Percentiles rank a stretch among this genome's conserved stretches.
Evolutionary conservation across 352 stramenopile genomes (phyloP).

Genomic region (Chrysophaeum taylorii): DNA sequence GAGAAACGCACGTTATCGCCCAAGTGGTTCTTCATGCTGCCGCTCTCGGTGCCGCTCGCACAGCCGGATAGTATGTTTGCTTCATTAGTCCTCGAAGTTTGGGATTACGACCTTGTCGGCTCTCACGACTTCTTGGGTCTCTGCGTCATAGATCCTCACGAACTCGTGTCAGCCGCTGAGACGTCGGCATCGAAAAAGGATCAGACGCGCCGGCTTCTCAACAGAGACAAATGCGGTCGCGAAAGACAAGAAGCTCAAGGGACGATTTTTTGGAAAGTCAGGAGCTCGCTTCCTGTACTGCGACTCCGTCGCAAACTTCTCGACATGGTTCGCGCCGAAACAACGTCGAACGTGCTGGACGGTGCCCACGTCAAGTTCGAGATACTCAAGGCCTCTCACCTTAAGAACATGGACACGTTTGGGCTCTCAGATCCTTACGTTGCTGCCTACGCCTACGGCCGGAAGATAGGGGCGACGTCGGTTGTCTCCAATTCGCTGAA

Average conservation of each 20-base stretch:
- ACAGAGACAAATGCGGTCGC: neutral
- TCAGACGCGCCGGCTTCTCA: neutral
- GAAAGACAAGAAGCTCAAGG: neutral
- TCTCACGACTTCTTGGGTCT: conserved; percentile 5
- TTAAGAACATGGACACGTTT: neutral
- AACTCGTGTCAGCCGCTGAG: neutral
- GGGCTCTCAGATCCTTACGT: neutral
- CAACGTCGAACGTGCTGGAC: neutral
- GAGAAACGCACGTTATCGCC: conserved; percentile 5
- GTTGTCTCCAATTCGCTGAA: neutral
- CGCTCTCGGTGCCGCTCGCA: neutral
- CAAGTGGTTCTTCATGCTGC: neutral
- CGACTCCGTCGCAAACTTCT: neutral
- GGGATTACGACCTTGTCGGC: neutral
- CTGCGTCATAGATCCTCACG: conserved; percentile 1
- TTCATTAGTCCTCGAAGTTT: neutral
- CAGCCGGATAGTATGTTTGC: neutral
- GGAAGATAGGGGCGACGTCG: neutral
- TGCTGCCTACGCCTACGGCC: neutral
- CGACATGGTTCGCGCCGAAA: neutral
- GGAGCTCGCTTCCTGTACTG: neutral
- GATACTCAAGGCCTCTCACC: neutral
- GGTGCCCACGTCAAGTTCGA: conserved; percentile 5
- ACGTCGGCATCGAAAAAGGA: neutral
- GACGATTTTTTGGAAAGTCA: neutral